Percentiles rank a stretch among this genome's conserved stretches.
phyloP scores from a whole-genome alignment of 2,329 filamentous ascomycete genomes.

The Podosphaera xanthii region DNA sequence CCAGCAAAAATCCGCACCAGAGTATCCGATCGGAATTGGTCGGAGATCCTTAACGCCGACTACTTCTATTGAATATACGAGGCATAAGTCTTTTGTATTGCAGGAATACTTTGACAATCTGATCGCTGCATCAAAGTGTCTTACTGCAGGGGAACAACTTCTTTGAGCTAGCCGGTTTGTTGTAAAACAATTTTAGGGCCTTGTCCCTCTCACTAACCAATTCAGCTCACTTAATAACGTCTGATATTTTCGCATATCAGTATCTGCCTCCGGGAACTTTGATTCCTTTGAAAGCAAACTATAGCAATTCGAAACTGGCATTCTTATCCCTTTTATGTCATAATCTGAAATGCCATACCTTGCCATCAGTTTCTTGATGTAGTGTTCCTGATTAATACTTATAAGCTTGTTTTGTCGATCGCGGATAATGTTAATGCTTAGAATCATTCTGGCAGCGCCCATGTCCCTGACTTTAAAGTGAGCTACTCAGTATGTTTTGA shows the following conservation, averaged over 20 bases:
- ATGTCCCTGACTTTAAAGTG: not conserved
- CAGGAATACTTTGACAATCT: not conserved
- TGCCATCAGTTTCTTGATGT: not conserved
- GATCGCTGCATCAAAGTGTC: not conserved
- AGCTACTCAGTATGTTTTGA: not conserved
- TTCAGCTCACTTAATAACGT: not conserved
- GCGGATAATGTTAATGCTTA: not conserved
- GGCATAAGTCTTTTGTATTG: not conserved
- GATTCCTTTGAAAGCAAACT: not conserved
- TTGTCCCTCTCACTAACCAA: not conserved
- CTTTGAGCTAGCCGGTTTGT: not conserved
- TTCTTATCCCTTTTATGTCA: not conserved
- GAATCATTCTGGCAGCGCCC: not conserved
- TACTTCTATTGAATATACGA: not conserved
- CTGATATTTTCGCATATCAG: not conserved
- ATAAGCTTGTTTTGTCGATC: not conserved
- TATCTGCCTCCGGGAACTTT: not conserved
- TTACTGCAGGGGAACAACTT: not conserved
- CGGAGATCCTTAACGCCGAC: not conserved
- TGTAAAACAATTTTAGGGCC: not conserved
- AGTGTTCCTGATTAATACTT: not conserved
- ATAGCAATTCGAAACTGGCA: not conserved
- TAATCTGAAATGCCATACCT: not conserved
- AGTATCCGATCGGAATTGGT: not conserved
- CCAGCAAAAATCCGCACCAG: not conserved